These are phyloP conservation scores for Pythium oligandrum DNA, from an alignment of 352 stramenopile genomes.

Conservation along the genomic window DNA sequence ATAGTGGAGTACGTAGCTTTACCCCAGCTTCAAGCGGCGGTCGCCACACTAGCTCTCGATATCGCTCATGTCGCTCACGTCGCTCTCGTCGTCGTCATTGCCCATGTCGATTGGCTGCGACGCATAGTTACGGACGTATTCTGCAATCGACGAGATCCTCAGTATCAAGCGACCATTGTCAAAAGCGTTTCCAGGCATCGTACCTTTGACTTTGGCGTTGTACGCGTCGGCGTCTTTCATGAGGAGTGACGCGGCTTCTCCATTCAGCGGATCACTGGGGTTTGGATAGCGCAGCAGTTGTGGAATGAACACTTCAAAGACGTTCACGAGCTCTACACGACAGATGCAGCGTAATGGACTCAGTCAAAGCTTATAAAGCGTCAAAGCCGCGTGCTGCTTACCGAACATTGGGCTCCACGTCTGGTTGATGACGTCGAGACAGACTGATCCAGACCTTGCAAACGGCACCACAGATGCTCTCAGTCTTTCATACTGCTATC, in stretches of 20 bases:
- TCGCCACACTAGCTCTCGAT: slow-evolving; percentile 24
- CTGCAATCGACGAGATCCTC: slow-evolving; percentile 17
- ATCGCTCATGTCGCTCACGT: slow-evolving; percentile 86
- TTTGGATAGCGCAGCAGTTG: slow-evolving; percentile 92
- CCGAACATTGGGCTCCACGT: slow-evolving; percentile 94
- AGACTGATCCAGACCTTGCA: slow-evolving; percentile 86
- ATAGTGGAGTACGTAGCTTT: too few relatives aligned
- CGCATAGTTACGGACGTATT: slow-evolving; percentile 77
- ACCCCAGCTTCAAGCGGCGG: too few relatives aligned
- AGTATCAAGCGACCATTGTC: background rate
- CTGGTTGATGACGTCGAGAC: slow-evolving; percentile 93
- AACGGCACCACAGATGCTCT: background rate
- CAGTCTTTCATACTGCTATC: slow-evolving; percentile 2
- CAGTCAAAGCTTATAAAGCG: too few relatives aligned
- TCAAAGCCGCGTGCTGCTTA: slow-evolving; percentile 18
- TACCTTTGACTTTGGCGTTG: slow-evolving; percentile 86
- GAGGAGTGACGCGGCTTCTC: slow-evolving; percentile 83
- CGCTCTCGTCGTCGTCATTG: slow-evolving; percentile 62
- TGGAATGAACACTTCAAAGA: slow-evolving; percentile 93
- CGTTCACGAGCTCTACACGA: slow-evolving; percentile 84
- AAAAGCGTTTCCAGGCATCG: slow-evolving; percentile 3
- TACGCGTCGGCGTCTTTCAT: slow-evolving; percentile 88
- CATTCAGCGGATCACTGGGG: slow-evolving; percentile 89
- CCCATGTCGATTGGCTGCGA: slow-evolving; percentile 77
- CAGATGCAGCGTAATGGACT: background rate